phyloP scores from a whole-genome alignment of 1,284 basidiomycete species.

The Cystobasidiaceae sp. region DNA sequence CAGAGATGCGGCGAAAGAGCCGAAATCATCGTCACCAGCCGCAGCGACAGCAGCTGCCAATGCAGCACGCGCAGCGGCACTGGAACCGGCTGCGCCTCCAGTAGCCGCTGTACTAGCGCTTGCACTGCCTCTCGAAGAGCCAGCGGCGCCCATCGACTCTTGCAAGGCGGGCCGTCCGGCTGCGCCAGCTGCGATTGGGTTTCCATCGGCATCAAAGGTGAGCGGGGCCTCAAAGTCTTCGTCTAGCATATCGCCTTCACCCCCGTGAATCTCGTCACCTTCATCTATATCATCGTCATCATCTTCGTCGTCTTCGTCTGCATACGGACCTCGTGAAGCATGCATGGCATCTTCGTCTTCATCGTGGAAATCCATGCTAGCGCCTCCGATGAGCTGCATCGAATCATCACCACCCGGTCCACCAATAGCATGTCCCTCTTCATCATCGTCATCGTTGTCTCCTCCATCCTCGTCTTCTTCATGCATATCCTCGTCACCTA shows the following conservation, averaged over 20 bases:
- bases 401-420: conserved; percentile 38
- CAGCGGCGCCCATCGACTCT: not conserved
- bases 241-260: conserved; percentile 32
- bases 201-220: conserved; percentile 35
- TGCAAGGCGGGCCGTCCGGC: not conserved
- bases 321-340: not conserved
- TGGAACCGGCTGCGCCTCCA: conserved; percentile 13
- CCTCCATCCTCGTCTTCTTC: conserved; percentile 10
- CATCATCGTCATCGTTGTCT: conserved; percentile 38
- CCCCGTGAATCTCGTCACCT: conserved; percentile 21
- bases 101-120: not conserved
- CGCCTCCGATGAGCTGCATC: conserved; percentile 38
- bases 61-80: not conserved
- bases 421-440: conserved; percentile 64
- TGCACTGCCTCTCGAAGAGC: not conserved
- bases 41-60: conserved; percentile 26
- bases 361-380: not conserved
- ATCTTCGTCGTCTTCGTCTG: conserved; percentile 53
- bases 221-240: conserved; percentile 35
- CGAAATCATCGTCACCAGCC: conserved; percentile 23
- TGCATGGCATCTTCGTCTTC: conserved; percentile 12
- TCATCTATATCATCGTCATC: conserved; percentile 46
- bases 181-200: conserved; percentile 24
- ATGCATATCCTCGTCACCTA: conserved; percentile 4
- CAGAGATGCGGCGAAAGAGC: conserved; percentile 41